phyloP scores from a whole-genome alignment of 345 rosid genomes.

The Triadica sebifera region DNA sequence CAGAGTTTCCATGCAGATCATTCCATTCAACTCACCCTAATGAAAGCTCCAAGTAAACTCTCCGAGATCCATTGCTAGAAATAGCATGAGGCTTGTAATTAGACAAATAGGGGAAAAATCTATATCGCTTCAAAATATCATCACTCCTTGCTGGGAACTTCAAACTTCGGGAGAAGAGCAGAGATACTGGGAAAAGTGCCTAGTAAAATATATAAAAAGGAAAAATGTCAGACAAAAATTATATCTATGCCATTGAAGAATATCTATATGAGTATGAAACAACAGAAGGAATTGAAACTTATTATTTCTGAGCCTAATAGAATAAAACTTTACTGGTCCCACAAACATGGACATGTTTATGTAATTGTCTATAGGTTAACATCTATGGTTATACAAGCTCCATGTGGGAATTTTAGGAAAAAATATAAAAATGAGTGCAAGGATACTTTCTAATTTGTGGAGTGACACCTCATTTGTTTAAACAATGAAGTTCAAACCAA shows the following conservation, averaged over 20 bases:
- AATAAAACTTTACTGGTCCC: neutral
- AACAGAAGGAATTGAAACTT: neutral
- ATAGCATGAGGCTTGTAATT: slow-evolving; percentile 37
- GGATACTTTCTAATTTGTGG: neutral
- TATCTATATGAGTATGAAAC: neutral
- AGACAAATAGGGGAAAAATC: slow-evolving; percentile 57
- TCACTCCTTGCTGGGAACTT: slow-evolving; percentile 70
- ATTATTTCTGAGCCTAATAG: neutral
- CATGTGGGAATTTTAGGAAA: neutral
- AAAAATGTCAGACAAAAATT: neutral
- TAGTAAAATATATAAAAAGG: slow-evolving; percentile 23
- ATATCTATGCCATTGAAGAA: neutral
- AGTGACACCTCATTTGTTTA: neutral
- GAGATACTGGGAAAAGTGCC: slow-evolving; percentile 74
- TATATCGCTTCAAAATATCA: slow-evolving; percentile 46
- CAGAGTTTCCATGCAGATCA: slow-evolving; percentile 5
- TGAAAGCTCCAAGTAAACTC: slow-evolving; percentile 83
- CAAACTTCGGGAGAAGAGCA: slow-evolving; percentile 63
- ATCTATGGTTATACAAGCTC: neutral
- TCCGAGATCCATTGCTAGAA: slow-evolving; percentile 51
- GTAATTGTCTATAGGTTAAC: neutral
- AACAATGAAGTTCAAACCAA: neutral
- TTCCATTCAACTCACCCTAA: slow-evolving; percentile 61
- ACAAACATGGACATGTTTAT: neutral
- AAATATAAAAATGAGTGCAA: no score